phyloP scores from a whole-genome alignment of 1,139 yeast species.

The Diutina siamensis region DNA sequence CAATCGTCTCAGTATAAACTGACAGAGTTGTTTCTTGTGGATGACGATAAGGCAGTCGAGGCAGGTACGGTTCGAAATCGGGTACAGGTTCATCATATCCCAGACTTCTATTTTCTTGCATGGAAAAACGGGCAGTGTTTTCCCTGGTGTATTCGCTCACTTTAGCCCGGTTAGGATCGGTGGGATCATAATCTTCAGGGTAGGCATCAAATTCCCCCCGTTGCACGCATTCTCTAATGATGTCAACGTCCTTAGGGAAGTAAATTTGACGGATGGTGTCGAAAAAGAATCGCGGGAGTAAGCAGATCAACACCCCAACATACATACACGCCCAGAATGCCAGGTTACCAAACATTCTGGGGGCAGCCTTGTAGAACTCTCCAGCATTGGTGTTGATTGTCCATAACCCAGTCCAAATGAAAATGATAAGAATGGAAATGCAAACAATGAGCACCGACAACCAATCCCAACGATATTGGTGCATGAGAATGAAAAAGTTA shows the following conservation, averaged over 20 bases:
- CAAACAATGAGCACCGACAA: slow-evolving; percentile 49
- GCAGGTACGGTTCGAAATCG: background rate
- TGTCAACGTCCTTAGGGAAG: slow-evolving; percentile 72
- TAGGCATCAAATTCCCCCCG: slow-evolving; percentile 50
- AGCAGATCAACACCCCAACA: slow-evolving; percentile 58
- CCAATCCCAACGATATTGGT: slow-evolving; percentile 96
- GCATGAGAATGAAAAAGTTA: slow-evolving; percentile 65
- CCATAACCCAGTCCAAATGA: slow-evolving; percentile 91
- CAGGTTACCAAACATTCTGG: slow-evolving; percentile 52
- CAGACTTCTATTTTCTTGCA: background rate
- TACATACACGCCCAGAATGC: slow-evolving; percentile 76
- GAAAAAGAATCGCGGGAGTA: slow-evolving; percentile 65
- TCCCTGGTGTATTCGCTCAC: slow-evolving; percentile 9
- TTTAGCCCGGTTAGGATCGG: slow-evolving; percentile 38
- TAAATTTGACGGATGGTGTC: slow-evolving; percentile 53
- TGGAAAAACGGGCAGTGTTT: slow-evolving; percentile 1
- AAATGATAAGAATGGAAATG: slow-evolving; percentile 56
- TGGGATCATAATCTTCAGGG: slow-evolving; percentile 52
- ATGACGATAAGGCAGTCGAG: background rate
- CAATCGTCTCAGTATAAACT: slow-evolving; percentile 4
- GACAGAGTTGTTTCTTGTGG: background rate
- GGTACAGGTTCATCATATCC: background rate
- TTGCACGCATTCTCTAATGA: slow-evolving; percentile 65
- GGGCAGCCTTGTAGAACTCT: slow-evolving; percentile 65
- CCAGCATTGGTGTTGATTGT: slow-evolving; percentile 45